phyloP scores from a whole-genome alignment of 176 grass and related monocot species.

The Cenchrus americanus region DNA sequence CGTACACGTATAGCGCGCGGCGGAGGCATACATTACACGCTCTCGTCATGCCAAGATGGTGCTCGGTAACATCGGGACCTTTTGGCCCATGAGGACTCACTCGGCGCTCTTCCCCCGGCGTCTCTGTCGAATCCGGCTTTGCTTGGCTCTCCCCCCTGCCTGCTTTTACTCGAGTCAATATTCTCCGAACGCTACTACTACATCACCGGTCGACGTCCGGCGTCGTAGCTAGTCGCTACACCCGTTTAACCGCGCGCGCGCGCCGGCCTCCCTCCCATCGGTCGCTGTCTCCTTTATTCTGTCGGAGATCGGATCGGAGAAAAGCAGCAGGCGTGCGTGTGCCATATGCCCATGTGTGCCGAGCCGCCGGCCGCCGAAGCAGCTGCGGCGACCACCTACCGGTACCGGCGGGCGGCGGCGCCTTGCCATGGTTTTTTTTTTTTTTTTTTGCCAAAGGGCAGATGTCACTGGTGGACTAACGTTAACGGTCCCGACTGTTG shows the following conservation, averaged over 20 bases:
- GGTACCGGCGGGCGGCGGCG: no score
- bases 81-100: background rate
- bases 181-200: constrained; percentile 5
- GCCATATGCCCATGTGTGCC: background rate
- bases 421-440: background rate
- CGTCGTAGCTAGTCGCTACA: background rate
- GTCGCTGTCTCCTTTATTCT: constrained; percentile 13
- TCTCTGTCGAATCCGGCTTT: constrained; percentile 7
- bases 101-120: background rate
- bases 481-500: background rate
- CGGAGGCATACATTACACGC: background rate
- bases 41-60: no score
- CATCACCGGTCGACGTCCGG: background rate
- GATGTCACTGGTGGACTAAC: constrained; percentile 1
- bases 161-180: constrained; percentile 27
- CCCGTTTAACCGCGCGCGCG: background rate
- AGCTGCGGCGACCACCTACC: constrained; percentile 24
- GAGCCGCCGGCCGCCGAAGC: background rate
- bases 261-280: background rate
- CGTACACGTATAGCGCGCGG: background rate
- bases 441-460: background rate
- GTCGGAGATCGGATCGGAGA: background rate
- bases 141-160: background rate
- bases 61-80: background rate
- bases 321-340: background rate